Conservation (phyloP, 129 eudicot species). For the Deinandra increscens region DNA sequence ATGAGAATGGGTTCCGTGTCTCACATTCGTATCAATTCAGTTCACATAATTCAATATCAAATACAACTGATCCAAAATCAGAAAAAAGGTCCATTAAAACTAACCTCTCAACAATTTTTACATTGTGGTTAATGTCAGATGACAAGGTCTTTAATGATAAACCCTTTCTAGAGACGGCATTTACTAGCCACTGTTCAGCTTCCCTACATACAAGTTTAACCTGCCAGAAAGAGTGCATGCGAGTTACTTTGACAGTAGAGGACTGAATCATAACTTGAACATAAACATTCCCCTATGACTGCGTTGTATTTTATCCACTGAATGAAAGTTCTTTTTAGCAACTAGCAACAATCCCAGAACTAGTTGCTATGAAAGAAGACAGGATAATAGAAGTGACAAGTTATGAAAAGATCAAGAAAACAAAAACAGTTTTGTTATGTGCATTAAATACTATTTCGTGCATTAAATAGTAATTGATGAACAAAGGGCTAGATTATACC, state of each 20-base stretch:
- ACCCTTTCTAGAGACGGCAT: background rate
- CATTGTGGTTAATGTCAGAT: background rate
- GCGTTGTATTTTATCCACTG: background rate
- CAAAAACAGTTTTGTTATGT: too few species aligned
- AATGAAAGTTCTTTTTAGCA: background rate
- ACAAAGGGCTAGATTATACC: too few species aligned
- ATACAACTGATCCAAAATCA: too few species aligned
- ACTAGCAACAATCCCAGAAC: background rate
- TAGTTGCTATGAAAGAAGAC: background rate
- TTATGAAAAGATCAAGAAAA: too few species aligned
- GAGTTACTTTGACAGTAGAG: background rate
- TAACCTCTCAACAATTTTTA: background rate
- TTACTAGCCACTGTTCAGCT: background rate
- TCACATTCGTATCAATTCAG: too few species aligned
- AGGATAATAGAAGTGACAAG: background rate
- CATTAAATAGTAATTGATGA: background rate
- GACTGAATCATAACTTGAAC: background rate
- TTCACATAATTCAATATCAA: conserved; percentile 3
- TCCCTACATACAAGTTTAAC: background rate
- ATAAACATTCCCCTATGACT: background rate
- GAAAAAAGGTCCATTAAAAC: too few species aligned
- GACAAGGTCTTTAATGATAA: background rate
- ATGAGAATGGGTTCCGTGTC: too few species aligned
- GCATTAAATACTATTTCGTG: too few species aligned
- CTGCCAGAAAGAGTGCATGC: background rate